phyloP scores from a whole-genome alignment of 352 stramenopile species.

The Pythium aristosporum region DNA sequence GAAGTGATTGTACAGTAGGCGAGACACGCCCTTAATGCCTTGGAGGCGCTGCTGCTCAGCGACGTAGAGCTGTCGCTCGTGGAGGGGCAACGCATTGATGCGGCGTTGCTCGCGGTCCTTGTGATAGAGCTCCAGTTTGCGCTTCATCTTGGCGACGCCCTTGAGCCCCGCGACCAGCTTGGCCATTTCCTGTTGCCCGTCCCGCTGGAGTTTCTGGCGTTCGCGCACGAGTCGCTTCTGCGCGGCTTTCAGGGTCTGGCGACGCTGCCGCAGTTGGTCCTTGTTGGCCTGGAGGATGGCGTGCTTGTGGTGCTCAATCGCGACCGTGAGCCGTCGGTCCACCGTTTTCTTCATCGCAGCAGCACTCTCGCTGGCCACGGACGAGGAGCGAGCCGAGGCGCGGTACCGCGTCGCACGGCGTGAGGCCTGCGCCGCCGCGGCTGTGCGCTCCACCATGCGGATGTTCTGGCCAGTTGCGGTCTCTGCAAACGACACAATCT shows the following conservation, averaged over 20 bases:
- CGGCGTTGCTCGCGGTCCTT: slow-evolving; percentile 37
- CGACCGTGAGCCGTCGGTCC: slow-evolving; percentile 39
- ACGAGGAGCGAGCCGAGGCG: background rate
- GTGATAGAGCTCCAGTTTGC: slow-evolving; percentile 50
- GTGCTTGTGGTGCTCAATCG: slow-evolving; percentile 57
- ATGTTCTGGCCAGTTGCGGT: slow-evolving; percentile 18
- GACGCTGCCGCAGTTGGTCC: slow-evolving; percentile 41
- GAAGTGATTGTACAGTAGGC: slow-evolving; percentile 75
- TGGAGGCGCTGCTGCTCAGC: slow-evolving; percentile 57
- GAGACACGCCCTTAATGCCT: slow-evolving; percentile 60
- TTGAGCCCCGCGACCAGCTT: slow-evolving; percentile 43
- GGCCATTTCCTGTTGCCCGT: slow-evolving; percentile 42
- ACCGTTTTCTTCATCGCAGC: background rate
- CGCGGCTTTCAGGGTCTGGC: slow-evolving; percentile 40
- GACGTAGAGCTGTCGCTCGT: slow-evolving; percentile 60
- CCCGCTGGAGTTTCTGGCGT: slow-evolving; percentile 35
- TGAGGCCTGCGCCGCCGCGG: slow-evolving; percentile 11
- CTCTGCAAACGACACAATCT: slow-evolving; percentile 39
- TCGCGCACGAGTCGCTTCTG: slow-evolving; percentile 33
- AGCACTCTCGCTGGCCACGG: background rate
- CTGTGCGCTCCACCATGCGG: slow-evolving; percentile 18
- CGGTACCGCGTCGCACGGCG: slow-evolving; percentile 7
- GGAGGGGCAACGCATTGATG: slow-evolving; percentile 46
- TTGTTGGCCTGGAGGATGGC: slow-evolving; percentile 46
- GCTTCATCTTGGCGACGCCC: slow-evolving; percentile 57